These are phyloP conservation scores for Rhodotorula toruloides DNA, from an alignment of 768 basidiomycete genomes.

Conservation along the genomic window DNA sequence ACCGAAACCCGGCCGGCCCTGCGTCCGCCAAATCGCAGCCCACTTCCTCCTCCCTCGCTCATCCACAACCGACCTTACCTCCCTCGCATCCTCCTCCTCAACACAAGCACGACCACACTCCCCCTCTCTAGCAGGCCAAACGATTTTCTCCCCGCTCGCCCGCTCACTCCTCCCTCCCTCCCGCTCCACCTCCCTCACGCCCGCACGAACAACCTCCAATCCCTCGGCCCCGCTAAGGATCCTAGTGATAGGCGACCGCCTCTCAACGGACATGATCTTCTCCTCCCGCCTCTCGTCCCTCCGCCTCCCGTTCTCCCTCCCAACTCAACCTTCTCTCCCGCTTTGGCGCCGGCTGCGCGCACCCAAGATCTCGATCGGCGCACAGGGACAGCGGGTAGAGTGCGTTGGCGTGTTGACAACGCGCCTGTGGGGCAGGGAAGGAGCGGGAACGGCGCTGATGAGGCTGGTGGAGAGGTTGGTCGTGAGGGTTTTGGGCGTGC, in stretches of 20 bases:
- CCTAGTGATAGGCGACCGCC: slow-evolving; percentile 80
- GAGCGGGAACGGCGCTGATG: slow-evolving; percentile 19
- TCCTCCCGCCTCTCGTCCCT: slow-evolving; percentile 63
- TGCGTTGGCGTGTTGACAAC: slow-evolving; percentile 40
- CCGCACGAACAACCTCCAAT: neutral
- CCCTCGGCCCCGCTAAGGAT: slow-evolving; percentile 58
- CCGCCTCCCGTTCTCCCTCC: slow-evolving; percentile 11
- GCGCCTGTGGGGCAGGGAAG: slow-evolving; percentile 41
- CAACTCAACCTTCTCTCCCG: slow-evolving; percentile 69
- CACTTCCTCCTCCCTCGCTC: slow-evolving; percentile 56
- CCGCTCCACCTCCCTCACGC: neutral
- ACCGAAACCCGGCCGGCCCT: slow-evolving; percentile 75
- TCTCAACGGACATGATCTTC: slow-evolving; percentile 86
- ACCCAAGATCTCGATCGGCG: neutral
- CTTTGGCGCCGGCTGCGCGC: neutral
- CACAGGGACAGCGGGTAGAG: neutral
- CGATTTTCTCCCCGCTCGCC: slow-evolving; percentile 51
- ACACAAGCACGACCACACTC: neutral
- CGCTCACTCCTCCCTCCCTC: neutral
- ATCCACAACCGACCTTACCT: slow-evolving; percentile 56
- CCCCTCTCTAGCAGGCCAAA: slow-evolving; percentile 8
- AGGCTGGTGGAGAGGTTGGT: slow-evolving; percentile 23
- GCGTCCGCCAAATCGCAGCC: slow-evolving; percentile 61
- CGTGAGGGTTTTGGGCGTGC: neutral
- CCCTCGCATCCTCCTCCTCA: slow-evolving; percentile 42